Conservation (phyloP, 139 green algal species). For the Micractinium sp. region DNA sequence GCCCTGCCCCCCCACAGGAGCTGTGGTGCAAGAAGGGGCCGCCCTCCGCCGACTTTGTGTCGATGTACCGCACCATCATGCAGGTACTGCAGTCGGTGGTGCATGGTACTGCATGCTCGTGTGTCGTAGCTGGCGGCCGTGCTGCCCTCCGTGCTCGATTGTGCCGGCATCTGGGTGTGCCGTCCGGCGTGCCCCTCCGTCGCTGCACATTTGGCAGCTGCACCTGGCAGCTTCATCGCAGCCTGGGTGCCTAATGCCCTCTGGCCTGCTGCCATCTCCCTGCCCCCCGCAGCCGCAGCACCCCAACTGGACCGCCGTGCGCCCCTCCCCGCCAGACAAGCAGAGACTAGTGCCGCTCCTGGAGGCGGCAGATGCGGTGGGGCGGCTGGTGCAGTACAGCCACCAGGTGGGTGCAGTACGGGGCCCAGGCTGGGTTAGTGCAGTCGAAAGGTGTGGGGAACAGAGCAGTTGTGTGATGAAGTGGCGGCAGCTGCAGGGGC, state of each 20-base stretch:
- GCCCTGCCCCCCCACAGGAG: conserved; percentile 61
- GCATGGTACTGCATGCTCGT: too few relatives aligned
- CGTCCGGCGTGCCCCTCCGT: too few relatives aligned
- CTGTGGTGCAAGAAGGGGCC: conserved; percentile 90
- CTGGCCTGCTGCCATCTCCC: background rate
- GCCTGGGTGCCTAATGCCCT: background rate
- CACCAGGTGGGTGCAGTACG: conserved; percentile 49
- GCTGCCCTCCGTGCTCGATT: too few relatives aligned
- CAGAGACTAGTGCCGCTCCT: conserved; percentile 54
- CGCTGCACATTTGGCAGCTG: too few relatives aligned
- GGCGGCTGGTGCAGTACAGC: conserved; percentile 81
- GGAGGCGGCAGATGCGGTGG: conserved; percentile 68
- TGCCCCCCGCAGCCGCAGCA: conserved; percentile 53
- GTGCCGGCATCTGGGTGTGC: too few relatives aligned
- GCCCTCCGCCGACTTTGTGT: conserved; percentile 66
- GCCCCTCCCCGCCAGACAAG: conserved; percentile 29
- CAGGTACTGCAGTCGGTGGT: background rate
- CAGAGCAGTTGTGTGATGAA: background rate
- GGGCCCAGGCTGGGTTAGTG: background rate
- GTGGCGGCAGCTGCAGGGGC: too few relatives aligned
- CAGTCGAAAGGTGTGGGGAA: too few relatives aligned
- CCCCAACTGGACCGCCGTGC: conserved; percentile 25
- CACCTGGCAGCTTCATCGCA: background rate
- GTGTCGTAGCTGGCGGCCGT: too few relatives aligned
- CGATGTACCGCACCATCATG: conserved; percentile 53